Evolutionary conservation across 73 alveolate genomes (phyloP).

Genomic region (Symbiodinium pilosum): DNA sequence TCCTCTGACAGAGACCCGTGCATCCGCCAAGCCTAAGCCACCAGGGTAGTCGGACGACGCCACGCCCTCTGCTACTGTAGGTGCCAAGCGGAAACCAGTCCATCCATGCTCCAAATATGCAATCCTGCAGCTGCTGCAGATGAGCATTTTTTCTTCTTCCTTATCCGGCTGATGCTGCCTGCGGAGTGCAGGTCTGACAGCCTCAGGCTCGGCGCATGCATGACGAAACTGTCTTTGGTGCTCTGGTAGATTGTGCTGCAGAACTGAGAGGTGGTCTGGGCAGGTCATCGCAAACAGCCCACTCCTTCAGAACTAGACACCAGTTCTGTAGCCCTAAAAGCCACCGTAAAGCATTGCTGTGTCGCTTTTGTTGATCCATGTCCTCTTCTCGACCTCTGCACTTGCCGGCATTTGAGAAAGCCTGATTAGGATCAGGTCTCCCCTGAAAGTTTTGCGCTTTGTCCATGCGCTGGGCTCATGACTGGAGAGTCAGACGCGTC

Average conservation of each 20-base stretch:
- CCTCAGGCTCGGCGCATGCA: neutral
- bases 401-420: slow-evolving; percentile 9
- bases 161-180: neutral
- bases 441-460: neutral
- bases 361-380: neutral
- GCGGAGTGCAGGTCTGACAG: neutral
- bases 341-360: too few relatives aligned
- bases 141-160: too few relatives aligned
- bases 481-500: neutral
- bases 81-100: slow-evolving; percentile 3
- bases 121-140: neutral
- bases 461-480: neutral
- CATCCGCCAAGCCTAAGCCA: neutral
- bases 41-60: too few relatives aligned
- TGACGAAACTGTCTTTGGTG: neutral
- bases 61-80: too few relatives aligned
- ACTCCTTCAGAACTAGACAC: neutral
- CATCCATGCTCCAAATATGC: slow-evolving; percentile 12
- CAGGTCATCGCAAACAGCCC: slow-evolving; percentile 18
- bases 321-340: too few relatives aligned
- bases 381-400: slow-evolving; percentile 10
- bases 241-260: slow-evolving; percentile 18
- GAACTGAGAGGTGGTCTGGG: neutral
- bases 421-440: neutral
- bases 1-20: slow-evolving; percentile 23